These are phyloP conservation scores for Ophiostoma novo-ulmi DNA, from an alignment of 2,329 filamentous ascomycete species.

Conservation along the genomic window DNA sequence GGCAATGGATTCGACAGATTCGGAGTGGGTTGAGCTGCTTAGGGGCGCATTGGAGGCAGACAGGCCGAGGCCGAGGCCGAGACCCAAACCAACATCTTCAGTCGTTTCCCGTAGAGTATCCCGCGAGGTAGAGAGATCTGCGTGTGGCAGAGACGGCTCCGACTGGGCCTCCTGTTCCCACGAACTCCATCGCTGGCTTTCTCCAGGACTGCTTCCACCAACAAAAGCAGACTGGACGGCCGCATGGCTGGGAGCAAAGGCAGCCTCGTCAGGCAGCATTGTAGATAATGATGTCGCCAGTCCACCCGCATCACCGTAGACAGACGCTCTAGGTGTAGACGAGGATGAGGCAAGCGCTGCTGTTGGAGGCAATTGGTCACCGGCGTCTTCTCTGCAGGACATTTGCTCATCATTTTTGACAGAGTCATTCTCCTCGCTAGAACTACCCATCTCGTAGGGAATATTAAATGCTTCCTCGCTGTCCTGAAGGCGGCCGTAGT, in stretches of 20 bases:
- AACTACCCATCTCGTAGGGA: constrained; percentile 47
- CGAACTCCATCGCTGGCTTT: background rate
- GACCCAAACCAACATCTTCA: background rate
- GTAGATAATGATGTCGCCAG: background rate
- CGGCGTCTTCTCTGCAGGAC: background rate
- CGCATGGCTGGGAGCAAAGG: background rate
- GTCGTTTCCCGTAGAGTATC: background rate
- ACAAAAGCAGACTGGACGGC: background rate
- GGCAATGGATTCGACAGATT: constrained; percentile 25
- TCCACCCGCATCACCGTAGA: constrained; percentile 32
- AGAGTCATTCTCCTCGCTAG: constrained; percentile 36
- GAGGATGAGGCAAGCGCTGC: constrained; percentile 34
- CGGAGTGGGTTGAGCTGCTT: constrained; percentile 29
- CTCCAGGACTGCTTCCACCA: background rate
- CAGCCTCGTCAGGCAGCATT: background rate
- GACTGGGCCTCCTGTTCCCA: constrained; percentile 34
- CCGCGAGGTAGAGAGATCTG: background rate
- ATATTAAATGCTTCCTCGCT: constrained; percentile 55
- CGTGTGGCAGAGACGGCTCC: constrained; percentile 34
- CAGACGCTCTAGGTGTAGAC: constrained; percentile 52
- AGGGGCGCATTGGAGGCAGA: background rate
- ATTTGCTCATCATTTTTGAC: constrained; percentile 11
- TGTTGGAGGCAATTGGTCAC: background rate
- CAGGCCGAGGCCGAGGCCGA: constrained; percentile 17
- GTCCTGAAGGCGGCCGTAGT: constrained; percentile 39